phyloP scores from a whole-genome alignment of 441 rosid genomes.

The Aquilaria agallochum region DNA sequence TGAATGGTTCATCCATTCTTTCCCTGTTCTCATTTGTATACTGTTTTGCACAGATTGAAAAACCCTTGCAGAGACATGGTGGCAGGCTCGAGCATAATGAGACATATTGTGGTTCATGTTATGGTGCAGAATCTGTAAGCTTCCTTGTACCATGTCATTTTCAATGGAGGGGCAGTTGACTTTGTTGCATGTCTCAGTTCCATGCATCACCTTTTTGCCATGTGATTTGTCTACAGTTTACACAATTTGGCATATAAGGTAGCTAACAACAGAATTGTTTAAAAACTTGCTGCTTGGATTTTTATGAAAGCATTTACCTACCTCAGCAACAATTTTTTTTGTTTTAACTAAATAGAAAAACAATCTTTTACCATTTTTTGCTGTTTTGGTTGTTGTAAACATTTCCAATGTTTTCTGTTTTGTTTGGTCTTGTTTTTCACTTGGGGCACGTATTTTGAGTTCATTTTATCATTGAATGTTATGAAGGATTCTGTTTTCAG shows the following conservation, averaged over 20 bases:
- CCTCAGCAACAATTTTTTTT: neutral
- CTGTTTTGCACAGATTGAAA: slow-evolving; percentile 63
- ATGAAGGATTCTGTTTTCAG: too few species aligned
- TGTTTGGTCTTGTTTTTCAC: too few species aligned
- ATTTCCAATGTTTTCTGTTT: too few species aligned
- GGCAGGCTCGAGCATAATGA: slow-evolving; percentile 95
- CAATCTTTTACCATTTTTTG: too few species aligned
- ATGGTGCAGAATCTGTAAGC: slow-evolving; percentile 82
- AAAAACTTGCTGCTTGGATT: too few species aligned
- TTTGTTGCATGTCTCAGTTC: neutral
- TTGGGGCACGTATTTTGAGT: too few species aligned
- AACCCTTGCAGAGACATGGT: slow-evolving; percentile 91
- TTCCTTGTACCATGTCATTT: slow-evolving; percentile 4
- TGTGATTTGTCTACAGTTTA: too few species aligned
- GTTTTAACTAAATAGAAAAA: neutral
- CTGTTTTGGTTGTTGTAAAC: too few species aligned
- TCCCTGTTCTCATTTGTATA: slow-evolving; percentile 10
- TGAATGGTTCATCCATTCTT: neutral
- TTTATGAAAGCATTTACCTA: neutral
- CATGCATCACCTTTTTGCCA: neutral
- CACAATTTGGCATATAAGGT: too few species aligned
- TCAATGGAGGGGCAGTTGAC: slow-evolving; percentile 2
- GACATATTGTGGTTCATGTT: slow-evolving; percentile 94
- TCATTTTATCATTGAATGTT: too few species aligned
- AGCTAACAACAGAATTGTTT: too few species aligned